Evolutionary conservation across 495 filamentous ascomycete genomes (phyloP).

Genomic region (Aspergillus diversus): DNA sequence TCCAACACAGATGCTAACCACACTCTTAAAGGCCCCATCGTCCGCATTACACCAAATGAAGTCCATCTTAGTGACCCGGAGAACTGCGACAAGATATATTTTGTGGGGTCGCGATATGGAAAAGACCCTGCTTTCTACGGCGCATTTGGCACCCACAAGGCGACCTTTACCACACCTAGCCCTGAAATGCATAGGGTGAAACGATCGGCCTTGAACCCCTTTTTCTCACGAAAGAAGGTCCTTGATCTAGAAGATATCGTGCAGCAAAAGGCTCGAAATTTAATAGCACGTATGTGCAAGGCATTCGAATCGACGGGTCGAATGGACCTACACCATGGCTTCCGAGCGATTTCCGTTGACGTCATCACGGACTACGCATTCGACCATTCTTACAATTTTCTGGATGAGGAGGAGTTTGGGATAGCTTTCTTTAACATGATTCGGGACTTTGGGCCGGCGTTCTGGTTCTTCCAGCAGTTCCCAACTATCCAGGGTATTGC

Average conservation of each 20-base stretch:
- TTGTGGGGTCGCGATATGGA: slow-evolving; percentile 31
- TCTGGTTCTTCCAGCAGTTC: slow-evolving; percentile 32
- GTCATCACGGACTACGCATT: slow-evolving; percentile 51
- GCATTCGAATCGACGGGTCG: slow-evolving; percentile 20
- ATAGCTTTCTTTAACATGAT: slow-evolving; percentile 25
- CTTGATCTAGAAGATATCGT: slow-evolving; percentile 38
- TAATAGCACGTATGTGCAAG: slow-evolving; percentile 20
- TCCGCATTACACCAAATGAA: slow-evolving; percentile 43
- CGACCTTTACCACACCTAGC: slow-evolving; percentile 29
- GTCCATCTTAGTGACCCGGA: slow-evolving; percentile 44
- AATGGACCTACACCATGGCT: slow-evolving; percentile 29
- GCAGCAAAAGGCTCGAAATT: slow-evolving; percentile 20
- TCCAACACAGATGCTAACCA: not conserved
- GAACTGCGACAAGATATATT: slow-evolving; percentile 44
- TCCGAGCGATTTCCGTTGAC: slow-evolving; percentile 44
- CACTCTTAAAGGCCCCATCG: slow-evolving; percentile 25
- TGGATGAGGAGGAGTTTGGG: slow-evolving; percentile 26
- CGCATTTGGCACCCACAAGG: slow-evolving; percentile 20
- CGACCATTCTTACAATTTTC: slow-evolving; percentile 26
- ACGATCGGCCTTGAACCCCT: slow-evolving; percentile 39
- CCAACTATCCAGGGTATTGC: slow-evolving; percentile 21
- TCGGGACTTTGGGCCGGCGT: slow-evolving; percentile 21
- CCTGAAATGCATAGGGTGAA: slow-evolving; percentile 38
- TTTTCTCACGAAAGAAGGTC: slow-evolving; percentile 44
- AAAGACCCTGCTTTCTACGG: slow-evolving; percentile 31